Evolutionary conservation across 192 early-diverging fungal species (phyloP), one percentile per base, ranked within the genome.

Genomic region (Lobosporangium transversale): DNA sequence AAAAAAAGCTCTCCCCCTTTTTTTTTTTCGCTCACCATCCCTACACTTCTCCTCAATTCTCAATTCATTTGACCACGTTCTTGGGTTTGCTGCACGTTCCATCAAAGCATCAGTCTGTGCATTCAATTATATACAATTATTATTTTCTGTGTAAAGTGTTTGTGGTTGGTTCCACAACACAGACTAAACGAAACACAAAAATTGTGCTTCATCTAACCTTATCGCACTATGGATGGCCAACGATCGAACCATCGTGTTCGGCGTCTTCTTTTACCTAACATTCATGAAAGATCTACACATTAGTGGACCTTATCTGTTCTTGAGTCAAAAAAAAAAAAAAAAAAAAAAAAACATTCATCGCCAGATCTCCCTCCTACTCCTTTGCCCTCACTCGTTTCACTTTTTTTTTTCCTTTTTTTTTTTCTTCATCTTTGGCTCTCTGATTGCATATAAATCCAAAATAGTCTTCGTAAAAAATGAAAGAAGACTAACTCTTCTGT

Each of bases 161-260:
- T 51, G 17, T 27, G 50, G 14, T 7, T 49, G 5, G 47, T 51
- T 10, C 24, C 14, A 50, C 52, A 33, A 32, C 52, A 53, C 14
- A 33, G 45, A 48, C 45, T 6, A 4, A 11, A 48, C 9, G 20
- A n/a, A 48, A 8, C 45, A 48, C 45, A 48, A n/a, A 48, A 4
- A 48, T 5, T 40, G 7, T 48, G 10, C 14, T 53, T 21, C 12
- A 65, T 65, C 62, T 65, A 54, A 55, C 54, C 62, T 53, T 55
- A 65, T 65, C 62, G 52, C 47, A 4, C 42, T 52, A 53, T 27
- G 20, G 30, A 40, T 24, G 4, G 14, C n/a, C 29, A 42, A 37
- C 12, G 31, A 3, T 5, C 27, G 6, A 23, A 48, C 37, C 27
- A 54, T 52, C 30, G 45, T 47, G 50, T 21, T 21, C 23, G 3